These are phyloP conservation scores for Metschnikowia reukaufii DNA, from an alignment of 805 yeast genomes.

Conservation along the genomic window DNA sequence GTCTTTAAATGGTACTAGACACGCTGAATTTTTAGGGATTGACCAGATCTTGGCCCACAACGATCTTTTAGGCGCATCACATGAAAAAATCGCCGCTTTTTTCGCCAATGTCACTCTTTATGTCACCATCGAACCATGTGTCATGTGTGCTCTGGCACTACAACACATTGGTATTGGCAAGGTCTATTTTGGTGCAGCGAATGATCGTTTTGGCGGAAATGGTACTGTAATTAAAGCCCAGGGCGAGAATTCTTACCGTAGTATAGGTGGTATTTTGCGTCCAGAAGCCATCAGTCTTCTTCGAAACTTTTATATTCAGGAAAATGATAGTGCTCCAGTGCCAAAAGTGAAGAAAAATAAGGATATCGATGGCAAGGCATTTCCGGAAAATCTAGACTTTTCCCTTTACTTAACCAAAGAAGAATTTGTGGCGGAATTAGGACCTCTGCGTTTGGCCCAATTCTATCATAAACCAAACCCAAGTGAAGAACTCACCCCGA, in stretches of 20 bases:
- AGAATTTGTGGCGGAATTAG: slow-evolving; percentile 54
- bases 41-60: slow-evolving; percentile 31
- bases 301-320: slow-evolving; percentile 80
- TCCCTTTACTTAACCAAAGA: slow-evolving; percentile 48
- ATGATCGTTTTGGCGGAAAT: slow-evolving; percentile 95
- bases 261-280: slow-evolving; percentile 76
- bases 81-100: slow-evolving; percentile 26
- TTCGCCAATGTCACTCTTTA: slow-evolving; percentile 66
- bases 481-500: slow-evolving; percentile 16
- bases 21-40: slow-evolving; percentile 89
- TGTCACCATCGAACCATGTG: slow-evolving; percentile 97
- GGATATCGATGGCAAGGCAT: slow-evolving; percentile 53
- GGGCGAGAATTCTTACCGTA: slow-evolving; percentile 41
- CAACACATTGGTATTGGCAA: slow-evolving; percentile 71
- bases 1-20: slow-evolving; percentile 82
- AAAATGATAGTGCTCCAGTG: slow-evolving; percentile 81
- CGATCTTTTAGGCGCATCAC: slow-evolving; percentile 7
- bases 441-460: slow-evolving; percentile 29
- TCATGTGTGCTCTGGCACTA: slow-evolving; percentile 94
- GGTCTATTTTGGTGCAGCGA: slow-evolving; percentile 90
- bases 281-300: slow-evolving; percentile 81
- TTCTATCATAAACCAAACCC: slow-evolving; percentile 11
- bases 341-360: slow-evolving; percentile 74
- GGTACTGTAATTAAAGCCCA: slow-evolving; percentile 73
- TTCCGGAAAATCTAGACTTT: slow-evolving; percentile 60